Evolutionary conservation across 495 filamentous ascomycete species (phyloP).

Genomic region (Evernia prunastri): DNA sequence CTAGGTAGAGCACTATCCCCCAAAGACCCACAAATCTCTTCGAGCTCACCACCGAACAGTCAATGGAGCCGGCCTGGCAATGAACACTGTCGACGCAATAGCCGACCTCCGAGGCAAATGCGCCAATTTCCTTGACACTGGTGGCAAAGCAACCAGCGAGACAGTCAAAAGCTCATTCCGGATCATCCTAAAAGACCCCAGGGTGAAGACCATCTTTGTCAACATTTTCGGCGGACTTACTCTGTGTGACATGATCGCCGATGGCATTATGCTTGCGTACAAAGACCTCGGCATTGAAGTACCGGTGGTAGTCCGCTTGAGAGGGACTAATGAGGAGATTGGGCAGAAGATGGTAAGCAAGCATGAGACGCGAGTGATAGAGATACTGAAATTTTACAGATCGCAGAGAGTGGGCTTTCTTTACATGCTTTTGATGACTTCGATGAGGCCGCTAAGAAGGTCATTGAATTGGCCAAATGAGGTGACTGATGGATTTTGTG

Average conservation of each 20-base stretch:
- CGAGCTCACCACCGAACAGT: slow-evolving; percentile 38
- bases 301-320: slow-evolving; percentile 76
- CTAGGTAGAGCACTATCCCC: too few species aligned
- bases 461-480: slow-evolving; percentile 54
- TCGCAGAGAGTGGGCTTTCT: slow-evolving; percentile 64
- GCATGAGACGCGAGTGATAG: not conserved
- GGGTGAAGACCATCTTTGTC: slow-evolving; percentile 72
- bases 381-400: slow-evolving; percentile 35
- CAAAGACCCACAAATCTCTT: too few species aligned
- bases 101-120: slow-evolving; percentile 55
- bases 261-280: slow-evolving; percentile 73
- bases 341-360: slow-evolving; percentile 62
- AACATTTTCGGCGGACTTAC: slow-evolving; percentile 91
- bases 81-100: slow-evolving; percentile 86
- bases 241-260: slow-evolving; percentile 80
- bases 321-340: slow-evolving; percentile 74
- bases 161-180: slow-evolving; percentile 74
- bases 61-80: slow-evolving; percentile 84
- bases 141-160: slow-evolving; percentile 81
- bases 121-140: slow-evolving; percentile 84
- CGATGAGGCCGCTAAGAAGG: slow-evolving; percentile 70
- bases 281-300: slow-evolving; percentile 60
- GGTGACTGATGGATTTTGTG: not conserved
- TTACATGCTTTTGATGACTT: slow-evolving; percentile 77
- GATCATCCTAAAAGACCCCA: slow-evolving; percentile 59